Conservation (phyloP, 768 basidiomycete genomes). For the Boletus pseudo-olivaceus region DNA sequence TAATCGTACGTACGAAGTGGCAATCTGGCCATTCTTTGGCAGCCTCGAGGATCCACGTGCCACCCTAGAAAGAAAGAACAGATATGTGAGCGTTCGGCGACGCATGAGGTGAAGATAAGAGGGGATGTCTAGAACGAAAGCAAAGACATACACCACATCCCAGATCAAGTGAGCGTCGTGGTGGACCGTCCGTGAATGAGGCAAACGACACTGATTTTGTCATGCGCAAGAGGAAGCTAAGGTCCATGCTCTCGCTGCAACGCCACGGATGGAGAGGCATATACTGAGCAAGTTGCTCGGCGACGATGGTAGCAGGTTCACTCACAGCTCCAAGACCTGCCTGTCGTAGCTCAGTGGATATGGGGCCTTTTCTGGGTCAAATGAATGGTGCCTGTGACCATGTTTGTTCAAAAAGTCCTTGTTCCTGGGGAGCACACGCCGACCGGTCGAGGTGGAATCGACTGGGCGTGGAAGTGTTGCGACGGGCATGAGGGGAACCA, state of each 20-base stretch:
- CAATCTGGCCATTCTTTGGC: constrained; percentile 68
- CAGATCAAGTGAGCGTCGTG: constrained; percentile 58
- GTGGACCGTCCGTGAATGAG: constrained; percentile 47
- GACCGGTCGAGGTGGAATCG: constrained; percentile 24
- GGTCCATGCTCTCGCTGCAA: constrained; percentile 53
- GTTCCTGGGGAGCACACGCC: constrained; percentile 32
- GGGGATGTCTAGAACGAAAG: background rate
- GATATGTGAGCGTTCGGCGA: background rate
- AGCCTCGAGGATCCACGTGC: constrained; percentile 70
- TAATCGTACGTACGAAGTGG: constrained; percentile 49
- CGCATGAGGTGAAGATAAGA: background rate
- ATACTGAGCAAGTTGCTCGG: constrained; percentile 5
- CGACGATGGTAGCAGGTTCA: constrained; percentile 1
- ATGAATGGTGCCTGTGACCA: constrained; percentile 63
- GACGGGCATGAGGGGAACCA: constrained; percentile 23
- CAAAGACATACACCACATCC: constrained; percentile 63
- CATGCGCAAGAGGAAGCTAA: constrained; percentile 45
- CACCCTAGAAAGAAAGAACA: constrained; percentile 40
- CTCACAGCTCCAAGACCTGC: constrained; percentile 65
- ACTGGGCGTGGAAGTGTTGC: constrained; percentile 14
- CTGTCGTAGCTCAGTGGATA: constrained; percentile 75
- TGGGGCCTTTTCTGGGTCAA: constrained; percentile 72
- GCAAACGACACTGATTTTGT: constrained; percentile 57
- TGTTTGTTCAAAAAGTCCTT: constrained; percentile 62
- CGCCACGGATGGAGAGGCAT: background rate